Percentiles rank a stretch among this genome's conserved stretches.
Conservation (phyloP, 805 yeast species). For the Kluyveromyces aestuarii region DNA sequence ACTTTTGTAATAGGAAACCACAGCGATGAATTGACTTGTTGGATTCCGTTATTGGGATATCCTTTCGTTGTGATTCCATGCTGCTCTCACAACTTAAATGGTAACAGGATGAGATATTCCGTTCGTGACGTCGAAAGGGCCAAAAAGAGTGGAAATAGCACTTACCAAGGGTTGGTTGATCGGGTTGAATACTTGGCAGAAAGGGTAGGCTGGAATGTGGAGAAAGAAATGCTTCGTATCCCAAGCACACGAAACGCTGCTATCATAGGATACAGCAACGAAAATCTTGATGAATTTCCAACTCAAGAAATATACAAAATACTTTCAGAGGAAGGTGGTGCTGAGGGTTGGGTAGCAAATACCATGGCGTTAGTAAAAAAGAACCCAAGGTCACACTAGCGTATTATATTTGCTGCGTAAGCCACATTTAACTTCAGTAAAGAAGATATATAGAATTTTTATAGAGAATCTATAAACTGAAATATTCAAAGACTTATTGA, state of each 20-base stretch:
- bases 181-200: slow-evolving; percentile 65
- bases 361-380: slow-evolving; percentile 61
- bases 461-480: no score
- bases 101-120: slow-evolving; percentile 60
- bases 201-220: slow-evolving; percentile 73
- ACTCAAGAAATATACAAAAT: slow-evolving; percentile 45
- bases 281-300: slow-evolving; percentile 21
- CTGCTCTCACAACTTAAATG: slow-evolving; percentile 82
- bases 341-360: slow-evolving; percentile 82
- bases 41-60: slow-evolving; percentile 83
- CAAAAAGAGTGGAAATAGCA: slow-evolving; percentile 34
- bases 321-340: slow-evolving; percentile 74
- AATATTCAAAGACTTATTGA: no score
- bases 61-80: slow-evolving; percentile 94
- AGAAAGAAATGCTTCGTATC: slow-evolving; percentile 80
- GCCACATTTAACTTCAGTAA: not conserved
- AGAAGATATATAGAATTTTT: not conserved
- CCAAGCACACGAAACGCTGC: slow-evolving; percentile 95
- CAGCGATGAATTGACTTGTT: slow-evolving; percentile 88
- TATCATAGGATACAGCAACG: slow-evolving; percentile 54
- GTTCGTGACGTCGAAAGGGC: slow-evolving; percentile 26
- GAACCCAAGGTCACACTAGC: slow-evolving; percentile 65
- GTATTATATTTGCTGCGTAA: not conserved
- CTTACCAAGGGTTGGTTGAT: slow-evolving; percentile 80
- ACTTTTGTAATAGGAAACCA: slow-evolving; percentile 91